These are phyloP conservation scores for Chaetomium globosum DNA, from an alignment of 2,329 filamentous ascomycete genomes.

Conservation along the genomic window DNA sequence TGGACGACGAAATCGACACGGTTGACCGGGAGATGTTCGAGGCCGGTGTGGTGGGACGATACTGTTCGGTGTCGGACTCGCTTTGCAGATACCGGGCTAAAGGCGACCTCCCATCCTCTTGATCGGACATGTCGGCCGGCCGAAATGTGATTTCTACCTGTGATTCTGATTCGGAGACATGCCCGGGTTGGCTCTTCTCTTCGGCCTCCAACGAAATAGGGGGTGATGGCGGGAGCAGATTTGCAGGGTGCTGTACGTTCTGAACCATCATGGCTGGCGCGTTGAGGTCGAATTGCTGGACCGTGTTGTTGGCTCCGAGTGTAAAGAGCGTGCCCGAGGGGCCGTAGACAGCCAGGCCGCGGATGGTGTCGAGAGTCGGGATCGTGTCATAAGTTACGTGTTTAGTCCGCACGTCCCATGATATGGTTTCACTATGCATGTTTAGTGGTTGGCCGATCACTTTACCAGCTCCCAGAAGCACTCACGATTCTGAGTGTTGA, in stretches of 20 bases:
- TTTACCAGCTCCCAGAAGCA: slow-evolving; percentile 34
- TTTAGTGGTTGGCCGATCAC: slow-evolving; percentile 28
- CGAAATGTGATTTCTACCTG: slow-evolving; percentile 59
- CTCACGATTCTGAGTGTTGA: slow-evolving; percentile 87
- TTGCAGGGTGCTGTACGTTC: slow-evolving; percentile 83
- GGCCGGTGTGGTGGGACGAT: slow-evolving; percentile 67
- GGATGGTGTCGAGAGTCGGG: slow-evolving; percentile 79
- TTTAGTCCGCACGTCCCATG: slow-evolving; percentile 98
- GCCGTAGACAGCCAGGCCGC: slow-evolving; percentile 83
- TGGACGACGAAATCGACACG: slow-evolving; percentile 63
- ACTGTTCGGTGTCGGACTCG: slow-evolving; percentile 62
- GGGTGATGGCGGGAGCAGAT: slow-evolving; percentile 76
- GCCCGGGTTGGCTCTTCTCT: slow-evolving; percentile 55
- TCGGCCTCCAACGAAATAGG: slow-evolving; percentile 79
- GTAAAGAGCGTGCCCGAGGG: slow-evolving; percentile 92
- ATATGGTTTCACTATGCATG: slow-evolving; percentile 73
- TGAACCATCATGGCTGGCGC: slow-evolving; percentile 77
- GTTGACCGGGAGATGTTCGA: slow-evolving; percentile 60
- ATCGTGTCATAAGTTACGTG: slow-evolving; percentile 88
- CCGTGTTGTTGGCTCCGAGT: slow-evolving; percentile 80
- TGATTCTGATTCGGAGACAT: slow-evolving; percentile 58
- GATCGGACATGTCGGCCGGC: slow-evolving; percentile 63
- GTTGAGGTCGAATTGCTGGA: slow-evolving; percentile 94
- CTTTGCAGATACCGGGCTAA: slow-evolving; percentile 72
- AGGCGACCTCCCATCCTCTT: slow-evolving; percentile 74